Base-by-base conservation (phyloP, 768 basidiomycete species). In the Amanita jacksonii region DNA sequence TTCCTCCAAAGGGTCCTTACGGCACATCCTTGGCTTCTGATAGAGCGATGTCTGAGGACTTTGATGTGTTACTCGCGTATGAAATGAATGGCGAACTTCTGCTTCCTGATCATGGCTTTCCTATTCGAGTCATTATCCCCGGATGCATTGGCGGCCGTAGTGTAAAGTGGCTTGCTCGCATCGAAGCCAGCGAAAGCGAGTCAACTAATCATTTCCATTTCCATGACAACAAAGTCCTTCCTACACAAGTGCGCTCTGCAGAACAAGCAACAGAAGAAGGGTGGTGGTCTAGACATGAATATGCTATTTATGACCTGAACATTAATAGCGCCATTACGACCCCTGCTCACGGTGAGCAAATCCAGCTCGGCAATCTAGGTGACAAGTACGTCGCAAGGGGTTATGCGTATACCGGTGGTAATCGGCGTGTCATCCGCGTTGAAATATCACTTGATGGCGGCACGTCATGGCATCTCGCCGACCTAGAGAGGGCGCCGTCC, bases 351-450 rank as follows among this genome's bases (percentile, higher is more conserved):
- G 63, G 69, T 28, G 79, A 81, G 47, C 25, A 13, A 19, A 41
- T 41, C 0, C 57, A 51, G 19, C 43, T 76, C 5, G 49, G 50
- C 4, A 39, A 54, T 5, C 23, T 48, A 36, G 24, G 45, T 2
- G 50, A 53, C 5, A 54, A 49, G 2, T 80, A 79, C 52, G 53
- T 54, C 3, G 33, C 76, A 30, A 59, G 64, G 41, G 79, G 79
- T 4, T 81, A 80, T 43, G 79, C 78, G 2, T 82, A 81, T 53
- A 63, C 68, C 19, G 79, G 79, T 8, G 77, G 79, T 5, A 78
- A 78, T 3, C 64, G 74, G 6, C 64, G 77, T 13, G 62, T 82
- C 15, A 72, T 69, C 3, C 66, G 78, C 12, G 73, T 80, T 20
- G 79, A 82, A 48, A 42, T 80, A 31, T 74, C 76, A 5, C 51